Conservation (phyloP, 164 flowering plant species). For the Pachysandra terminalis region DNA sequence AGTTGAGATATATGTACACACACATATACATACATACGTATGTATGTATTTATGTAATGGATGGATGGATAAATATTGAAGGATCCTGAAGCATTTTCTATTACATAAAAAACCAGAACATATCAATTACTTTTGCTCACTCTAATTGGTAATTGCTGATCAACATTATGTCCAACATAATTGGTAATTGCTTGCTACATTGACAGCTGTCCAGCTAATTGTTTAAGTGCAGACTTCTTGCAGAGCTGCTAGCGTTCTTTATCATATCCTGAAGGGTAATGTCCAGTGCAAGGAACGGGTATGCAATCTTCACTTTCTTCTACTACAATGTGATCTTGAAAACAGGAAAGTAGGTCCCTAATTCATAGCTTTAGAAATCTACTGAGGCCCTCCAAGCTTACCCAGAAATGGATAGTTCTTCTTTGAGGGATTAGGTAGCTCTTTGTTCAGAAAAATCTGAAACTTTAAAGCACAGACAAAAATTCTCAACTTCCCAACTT, state of each 20-base stretch:
- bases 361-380: neutral
- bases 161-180: neutral
- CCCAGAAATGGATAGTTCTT: neutral
- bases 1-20: no score
- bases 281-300: constrained; percentile 87
- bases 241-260: constrained; percentile 93
- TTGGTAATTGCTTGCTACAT: constrained; percentile 3
- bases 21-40: no score
- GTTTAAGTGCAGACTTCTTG: constrained; percentile 68
- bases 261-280: constrained; percentile 82
- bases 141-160: neutral
- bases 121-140: neutral
- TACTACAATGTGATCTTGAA: neutral
- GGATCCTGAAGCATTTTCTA: no score
- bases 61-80: no score
- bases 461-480: neutral
- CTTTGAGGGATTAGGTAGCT: neutral
- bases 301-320: constrained; percentile 15
- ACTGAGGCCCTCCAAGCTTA: neutral
- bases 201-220: constrained; percentile 9
- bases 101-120: neutral
- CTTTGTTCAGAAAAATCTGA: neutral
- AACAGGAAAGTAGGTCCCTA: neutral
- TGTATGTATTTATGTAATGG: no score
- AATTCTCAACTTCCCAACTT: no score